Evolutionary conservation across 2,329 filamentous ascomycete genomes (phyloP), one percentile per base, ranked within the genome.

Genomic region (Pseudogymnoascus sp.): DNA sequence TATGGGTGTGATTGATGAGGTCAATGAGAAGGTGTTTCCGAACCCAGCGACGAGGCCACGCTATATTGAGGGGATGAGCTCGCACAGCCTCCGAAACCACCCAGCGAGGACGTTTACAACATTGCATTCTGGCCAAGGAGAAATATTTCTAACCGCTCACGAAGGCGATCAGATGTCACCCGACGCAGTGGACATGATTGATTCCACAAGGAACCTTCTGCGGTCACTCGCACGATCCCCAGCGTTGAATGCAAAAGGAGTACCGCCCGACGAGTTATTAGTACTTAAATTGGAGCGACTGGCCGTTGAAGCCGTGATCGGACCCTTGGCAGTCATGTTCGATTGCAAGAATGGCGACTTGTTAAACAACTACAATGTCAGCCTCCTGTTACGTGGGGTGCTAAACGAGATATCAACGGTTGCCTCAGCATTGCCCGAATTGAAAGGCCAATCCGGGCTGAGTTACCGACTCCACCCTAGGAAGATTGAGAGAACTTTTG

Each of bases 261-360:
- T 87, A 63, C 78, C 80, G 0, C 80, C 84, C 7, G 76, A 81
- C 5, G 80, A 83, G 36, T 85, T 94, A 65, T 75, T 94, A 6
- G 81, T 84, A 64, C 78, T 83, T 67, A 94, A 96, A 73, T 81
- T 97, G 3, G 88, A 93, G 54, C 87, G 86, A 54, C 78, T 97
- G 37, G 85, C 90, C 1, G 84, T 92, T 67, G 86, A 87, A 64
- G 83, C 86, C 57, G 80, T 94, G 29, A 84, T 95, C 61, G 92
- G 96, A 65, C 87, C 93, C 0, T 78, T 97, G 4, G 92, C 90
- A 3, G 87, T 89, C 1, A 77, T 96, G 7, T 81, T 95, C 59
- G 89, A 95, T 68, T 84, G 87, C 67, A 80, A 83, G 29, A 96
- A 95, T 71, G 84, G 88, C 44, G 79, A 85, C 54, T 74, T 97